Base-by-base conservation (phyloP, 176 grass and related monocot species). In the Paspalum notatum region DNA sequence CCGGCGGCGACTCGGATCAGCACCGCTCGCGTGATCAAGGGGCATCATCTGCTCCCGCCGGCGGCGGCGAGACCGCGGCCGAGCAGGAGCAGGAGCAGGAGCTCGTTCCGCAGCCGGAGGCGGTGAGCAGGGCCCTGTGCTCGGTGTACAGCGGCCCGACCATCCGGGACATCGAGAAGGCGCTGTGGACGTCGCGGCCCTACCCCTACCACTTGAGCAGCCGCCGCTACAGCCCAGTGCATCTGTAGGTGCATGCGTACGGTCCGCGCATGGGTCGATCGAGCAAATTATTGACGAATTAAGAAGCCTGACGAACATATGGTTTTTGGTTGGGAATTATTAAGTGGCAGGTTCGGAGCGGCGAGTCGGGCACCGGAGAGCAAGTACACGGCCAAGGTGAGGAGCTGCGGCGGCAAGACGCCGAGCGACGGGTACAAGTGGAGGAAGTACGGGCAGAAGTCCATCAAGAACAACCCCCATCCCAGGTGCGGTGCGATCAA, bases 391-490 rank as follows among this genome's bases (percentile, higher is more conserved):
- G 41, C 74, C 10, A 94, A 68, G 80, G 81, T 94, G 66, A 91
- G 66, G 86, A 89, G 66, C 76, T 86, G 83, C 59, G 83, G 32
- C 60, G 78, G 81, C 84, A 90, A 88, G 80, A 80, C 76, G 67
- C 80, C 83, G 16, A 62, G 64, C 62, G 92, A 94, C 75, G 92
- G 92, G 40, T 91, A 89, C 83, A 94, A 86, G 79, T 94, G 92
- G 92, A 89, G 92, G 71, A 94, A 94, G 80, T 94, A 94, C 69
- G 92, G 92, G 41, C 92, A 94, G 80, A 94, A 94, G 68, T 81
- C 67, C 45, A 94, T 94, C 92, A 94, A 94, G 86, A 94, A 94
- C 89, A 91, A 83, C 71, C 89, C 86, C 7, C 59, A 94, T 54
- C 92, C 89, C 25, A 94, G 92, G 92, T 93, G 45, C 81, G 10